phyloP scores from a whole-genome alignment of 257 asterid species.

The Ilex aquifolium region DNA sequence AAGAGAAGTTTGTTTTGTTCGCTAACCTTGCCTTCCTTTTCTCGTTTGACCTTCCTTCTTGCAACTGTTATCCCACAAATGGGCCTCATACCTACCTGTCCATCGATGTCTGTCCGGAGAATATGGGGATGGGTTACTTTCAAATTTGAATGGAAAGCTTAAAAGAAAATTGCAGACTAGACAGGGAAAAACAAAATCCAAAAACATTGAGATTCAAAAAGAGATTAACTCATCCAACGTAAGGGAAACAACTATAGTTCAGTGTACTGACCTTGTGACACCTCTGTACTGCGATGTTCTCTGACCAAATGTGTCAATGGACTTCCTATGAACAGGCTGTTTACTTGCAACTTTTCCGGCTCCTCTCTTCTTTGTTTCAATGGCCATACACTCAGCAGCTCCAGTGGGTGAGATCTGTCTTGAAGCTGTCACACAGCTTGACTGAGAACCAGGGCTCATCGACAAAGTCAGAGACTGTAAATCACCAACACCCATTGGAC shows the following conservation, averaged over 20 bases:
- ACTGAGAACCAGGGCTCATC: conserved; percentile 83
- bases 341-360: conserved; percentile 37
- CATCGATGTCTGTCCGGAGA: conserved; percentile 27
- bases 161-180: too few species aligned
- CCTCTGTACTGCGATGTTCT: conserved; percentile 98
- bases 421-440: conserved; percentile 66
- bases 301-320: conserved; percentile 93
- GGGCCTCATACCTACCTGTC: conserved; percentile 44
- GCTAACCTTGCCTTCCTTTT: conserved; percentile 44
- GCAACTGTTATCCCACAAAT: conserved; percentile 44
- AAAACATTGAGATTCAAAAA: neutral
- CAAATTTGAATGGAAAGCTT: too few species aligned
- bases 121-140: too few species aligned
- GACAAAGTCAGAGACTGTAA: conserved; percentile 63
- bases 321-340: conserved; percentile 80
- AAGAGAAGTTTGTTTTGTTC: neutral
- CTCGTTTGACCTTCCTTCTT: conserved; percentile 48
- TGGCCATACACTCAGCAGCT: conserved; percentile 29
- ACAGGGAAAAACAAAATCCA: neutral
- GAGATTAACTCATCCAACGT: neutral
- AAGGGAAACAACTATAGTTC: too few species aligned
- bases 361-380: conserved; percentile 65
- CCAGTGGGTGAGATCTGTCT: conserved; percentile 48
- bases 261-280: conserved; percentile 58
- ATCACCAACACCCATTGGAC: conserved; percentile 26